A percentile compares a stretch with the other conserved stretches of the same genome.
phyloP scores from a whole-genome alignment of 768 basidiomycete genomes.

The Boletus edulis region DNA sequence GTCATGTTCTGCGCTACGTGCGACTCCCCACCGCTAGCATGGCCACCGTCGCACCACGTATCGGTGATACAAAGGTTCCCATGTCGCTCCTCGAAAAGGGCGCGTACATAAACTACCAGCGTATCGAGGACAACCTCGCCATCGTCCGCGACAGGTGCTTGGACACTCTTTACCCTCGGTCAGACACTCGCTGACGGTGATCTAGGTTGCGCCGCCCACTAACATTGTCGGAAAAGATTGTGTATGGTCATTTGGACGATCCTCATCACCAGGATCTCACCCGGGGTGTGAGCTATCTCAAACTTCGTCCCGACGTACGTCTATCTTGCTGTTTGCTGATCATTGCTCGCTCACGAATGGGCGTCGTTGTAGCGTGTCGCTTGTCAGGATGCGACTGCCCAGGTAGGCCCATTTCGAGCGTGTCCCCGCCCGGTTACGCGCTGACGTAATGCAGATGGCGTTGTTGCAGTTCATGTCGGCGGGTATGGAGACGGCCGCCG shows the following conservation, averaged over 20 bases:
- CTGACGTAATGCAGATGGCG: constrained; percentile 76
- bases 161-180: background rate
- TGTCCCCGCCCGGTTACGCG: constrained; percentile 11
- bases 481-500: constrained; percentile 95
- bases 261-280: constrained; percentile 87
- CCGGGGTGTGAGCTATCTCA: constrained; percentile 93
- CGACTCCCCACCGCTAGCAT: constrained; percentile 62
- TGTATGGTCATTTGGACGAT: constrained; percentile 98
- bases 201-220: constrained; percentile 81
- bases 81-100: constrained; percentile 85
- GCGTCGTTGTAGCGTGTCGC: constrained; percentile 63
- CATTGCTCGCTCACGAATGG: background rate
- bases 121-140: constrained; percentile 96
- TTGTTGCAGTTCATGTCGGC: constrained; percentile 99
- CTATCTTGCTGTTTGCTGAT: background rate
- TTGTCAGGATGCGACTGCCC: constrained; percentile 89
- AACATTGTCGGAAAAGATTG: constrained; percentile 94
- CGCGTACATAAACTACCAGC: constrained; percentile 90
- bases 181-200: background rate
- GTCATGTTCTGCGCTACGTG: constrained; percentile 50
- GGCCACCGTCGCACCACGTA: constrained; percentile 78
- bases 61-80: constrained; percentile 86
- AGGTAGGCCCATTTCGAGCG: constrained; percentile 45
- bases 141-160: constrained; percentile 78
- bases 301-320: constrained; percentile 94